Evolutionary conservation across 2,329 filamentous ascomycete genomes (phyloP), one percentile per base, ranked within the genome.

Genomic region (Sporothrix protearum): DNA sequence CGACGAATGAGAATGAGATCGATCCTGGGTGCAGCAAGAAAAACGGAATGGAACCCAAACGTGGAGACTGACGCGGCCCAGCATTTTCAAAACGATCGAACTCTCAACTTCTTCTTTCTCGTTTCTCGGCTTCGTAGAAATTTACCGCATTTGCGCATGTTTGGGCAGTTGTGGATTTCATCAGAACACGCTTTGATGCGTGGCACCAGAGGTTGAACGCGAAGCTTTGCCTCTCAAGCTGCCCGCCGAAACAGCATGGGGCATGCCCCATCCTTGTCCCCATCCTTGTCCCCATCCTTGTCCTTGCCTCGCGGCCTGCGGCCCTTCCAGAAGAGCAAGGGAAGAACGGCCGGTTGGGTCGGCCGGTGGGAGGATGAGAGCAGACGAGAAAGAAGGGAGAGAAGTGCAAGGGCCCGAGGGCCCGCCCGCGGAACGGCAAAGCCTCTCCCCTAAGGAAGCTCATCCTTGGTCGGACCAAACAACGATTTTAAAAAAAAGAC

Each of bases 1-100:
- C 8, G 19, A 22, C 45, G 45, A 67, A 67, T 67, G 28, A 51
- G 45, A 67, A 67, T 67, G 28, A 51, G 45, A 47, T 30, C 22
- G 6, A 47, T 49, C 19, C 16, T 30, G 28, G 45, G 51, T 28
- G 42, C 45, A 51, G 16, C 16, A 67, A 36, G 64, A 49, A 33
- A 67, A 33, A 67, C 64, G 59, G 28, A 67, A 67, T 67, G 64
- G 36, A 53, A 67, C 64, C 64, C 64, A 67, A 67, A 67, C 28
- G 64, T 67, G 28, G 64, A 66, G 61, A 49, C 22, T 25, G 5
- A 49, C 6, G 25, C 3, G n/a, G 4, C n/a, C 59, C 9, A 64
- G 14, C 10, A 39, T 14, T 42, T 36, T n/a, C 59, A 42, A 64
- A 45, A 25, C 36, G 22, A 64, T 28, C 59, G 14, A 42, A 25